Conservation (phyloP, 306 rosid species). For the Adenanthera pavonina region DNA sequence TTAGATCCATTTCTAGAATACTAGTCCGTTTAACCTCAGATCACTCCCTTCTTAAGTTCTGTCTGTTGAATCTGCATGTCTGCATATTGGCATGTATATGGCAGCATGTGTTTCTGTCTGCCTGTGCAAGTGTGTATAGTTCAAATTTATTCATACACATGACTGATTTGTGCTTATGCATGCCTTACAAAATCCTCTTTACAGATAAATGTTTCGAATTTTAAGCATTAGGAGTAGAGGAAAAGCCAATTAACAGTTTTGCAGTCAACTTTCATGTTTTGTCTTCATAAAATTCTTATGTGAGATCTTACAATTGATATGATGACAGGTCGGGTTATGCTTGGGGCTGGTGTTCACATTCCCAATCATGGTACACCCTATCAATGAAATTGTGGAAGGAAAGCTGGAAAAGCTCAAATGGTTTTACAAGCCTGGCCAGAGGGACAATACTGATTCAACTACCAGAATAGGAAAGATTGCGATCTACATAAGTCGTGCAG, state of each 20-base stretch:
- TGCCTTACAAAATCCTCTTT: background rate
- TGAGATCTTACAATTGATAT: constrained; percentile 35
- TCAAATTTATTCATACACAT: background rate
- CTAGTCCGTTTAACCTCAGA: constrained; percentile 25
- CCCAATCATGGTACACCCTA: constrained; percentile 86
- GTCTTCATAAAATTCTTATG: background rate
- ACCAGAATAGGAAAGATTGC: constrained; percentile 38
- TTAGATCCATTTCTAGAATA: background rate
- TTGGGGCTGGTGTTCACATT: constrained; percentile 83
- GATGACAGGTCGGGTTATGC: constrained; percentile 79
- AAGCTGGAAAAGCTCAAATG: constrained; percentile 37
- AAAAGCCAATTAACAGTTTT: constrained; percentile 9
- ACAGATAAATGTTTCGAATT: constrained; percentile 19
- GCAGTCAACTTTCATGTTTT: background rate
- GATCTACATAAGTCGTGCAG: constrained; percentile 60
- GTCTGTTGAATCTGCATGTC: background rate
- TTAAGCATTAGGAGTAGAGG: constrained; percentile 3
- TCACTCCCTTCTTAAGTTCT: background rate
- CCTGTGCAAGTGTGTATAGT: background rate
- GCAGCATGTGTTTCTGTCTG: background rate
- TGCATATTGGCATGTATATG: constrained; percentile 13
- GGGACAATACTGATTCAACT: constrained; percentile 35
- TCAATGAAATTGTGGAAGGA: constrained; percentile 82
- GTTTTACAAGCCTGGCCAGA: constrained; percentile 1
- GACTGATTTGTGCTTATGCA: constrained; percentile 8